Conservation (phyloP, 2,329 filamentous ascomycete genomes). For the Apiospora hydei region DNA sequence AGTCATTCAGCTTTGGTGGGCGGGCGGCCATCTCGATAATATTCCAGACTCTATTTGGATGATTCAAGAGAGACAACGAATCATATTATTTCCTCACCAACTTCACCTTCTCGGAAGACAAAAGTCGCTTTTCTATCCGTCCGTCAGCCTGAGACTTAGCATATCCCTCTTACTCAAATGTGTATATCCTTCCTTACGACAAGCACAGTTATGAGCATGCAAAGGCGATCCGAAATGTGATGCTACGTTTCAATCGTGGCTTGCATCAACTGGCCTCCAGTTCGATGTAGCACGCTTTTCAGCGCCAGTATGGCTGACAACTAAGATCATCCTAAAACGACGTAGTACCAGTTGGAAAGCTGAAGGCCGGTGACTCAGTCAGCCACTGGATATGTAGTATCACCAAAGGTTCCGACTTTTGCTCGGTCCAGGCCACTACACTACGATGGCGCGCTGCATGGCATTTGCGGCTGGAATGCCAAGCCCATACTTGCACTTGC, state of each 20-base stretch:
- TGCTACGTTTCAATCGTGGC: neutral
- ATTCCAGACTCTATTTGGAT: neutral
- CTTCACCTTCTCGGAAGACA: neutral
- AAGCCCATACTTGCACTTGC: neutral
- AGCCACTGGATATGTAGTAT: neutral
- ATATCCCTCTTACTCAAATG: neutral
- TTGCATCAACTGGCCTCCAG: neutral
- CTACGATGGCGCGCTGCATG: neutral
- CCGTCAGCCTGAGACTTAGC: neutral
- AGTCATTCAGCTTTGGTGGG: neutral
- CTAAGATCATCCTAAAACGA: neutral
- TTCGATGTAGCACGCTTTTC: neutral
- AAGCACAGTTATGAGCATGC: neutral
- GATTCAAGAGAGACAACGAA: neutral
- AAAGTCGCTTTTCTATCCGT: fast-evolving
- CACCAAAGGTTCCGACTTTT: neutral
- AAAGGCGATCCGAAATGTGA: neutral
- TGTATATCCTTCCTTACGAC: neutral
- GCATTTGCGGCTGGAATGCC: neutral
- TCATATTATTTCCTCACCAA: neutral
- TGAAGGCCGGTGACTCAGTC: neutral
- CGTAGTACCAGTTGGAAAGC: neutral
- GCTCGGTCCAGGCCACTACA: neutral
- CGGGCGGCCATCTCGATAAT: neutral
- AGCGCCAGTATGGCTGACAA: neutral